phyloP scores from a whole-genome alignment of 805 yeast species.

The Wickerhamomyces tratensis region DNA sequence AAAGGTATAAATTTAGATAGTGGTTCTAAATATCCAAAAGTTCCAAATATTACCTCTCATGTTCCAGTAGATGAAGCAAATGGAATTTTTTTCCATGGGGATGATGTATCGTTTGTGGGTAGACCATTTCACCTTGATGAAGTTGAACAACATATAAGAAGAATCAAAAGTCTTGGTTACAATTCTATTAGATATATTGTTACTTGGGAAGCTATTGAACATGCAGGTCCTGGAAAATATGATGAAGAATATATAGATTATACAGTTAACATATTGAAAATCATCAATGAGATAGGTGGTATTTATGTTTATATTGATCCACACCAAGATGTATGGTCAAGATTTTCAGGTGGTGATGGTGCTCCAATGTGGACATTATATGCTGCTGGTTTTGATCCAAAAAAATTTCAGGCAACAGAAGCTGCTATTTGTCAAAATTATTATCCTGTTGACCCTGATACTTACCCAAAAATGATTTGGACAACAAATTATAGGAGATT shows the following conservation, averaged over 20 bases:
- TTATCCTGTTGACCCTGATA: slow-evolving; percentile 26
- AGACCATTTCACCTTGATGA: slow-evolving; percentile 73
- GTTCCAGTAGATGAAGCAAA: slow-evolving; percentile 19
- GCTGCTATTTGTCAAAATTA: slow-evolving; percentile 74
- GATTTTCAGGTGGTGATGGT: slow-evolving; percentile 84
- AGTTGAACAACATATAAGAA: slow-evolving; percentile 54
- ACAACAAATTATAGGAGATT: slow-evolving; percentile 74
- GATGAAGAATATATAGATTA: slow-evolving; percentile 71
- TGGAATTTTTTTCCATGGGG: slow-evolving; percentile 57
- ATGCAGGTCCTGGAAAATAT: slow-evolving; percentile 74
- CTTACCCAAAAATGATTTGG: slow-evolving; percentile 86
- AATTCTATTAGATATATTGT: slow-evolving; percentile 68
- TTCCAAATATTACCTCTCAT: slow-evolving; percentile 37
- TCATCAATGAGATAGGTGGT: slow-evolving; percentile 56
- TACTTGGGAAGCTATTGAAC: slow-evolving; percentile 93
- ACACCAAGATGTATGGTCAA: slow-evolving; percentile 92
- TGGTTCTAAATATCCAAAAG: slow-evolving; percentile 56
- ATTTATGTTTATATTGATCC: slow-evolving; percentile 76
- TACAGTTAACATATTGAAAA: slow-evolving; percentile 50
- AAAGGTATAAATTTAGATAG: slow-evolving; percentile 82
- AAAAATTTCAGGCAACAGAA: slow-evolving; percentile 57
- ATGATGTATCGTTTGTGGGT: slow-evolving; percentile 70
- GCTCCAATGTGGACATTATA: slow-evolving; percentile 91
- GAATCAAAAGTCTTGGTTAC: slow-evolving; percentile 75
- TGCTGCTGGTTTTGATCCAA: slow-evolving; percentile 81